These are phyloP conservation scores for Pistacia integerrima DNA, from an alignment of 345 rosid species.

Conservation along the genomic window DNA sequence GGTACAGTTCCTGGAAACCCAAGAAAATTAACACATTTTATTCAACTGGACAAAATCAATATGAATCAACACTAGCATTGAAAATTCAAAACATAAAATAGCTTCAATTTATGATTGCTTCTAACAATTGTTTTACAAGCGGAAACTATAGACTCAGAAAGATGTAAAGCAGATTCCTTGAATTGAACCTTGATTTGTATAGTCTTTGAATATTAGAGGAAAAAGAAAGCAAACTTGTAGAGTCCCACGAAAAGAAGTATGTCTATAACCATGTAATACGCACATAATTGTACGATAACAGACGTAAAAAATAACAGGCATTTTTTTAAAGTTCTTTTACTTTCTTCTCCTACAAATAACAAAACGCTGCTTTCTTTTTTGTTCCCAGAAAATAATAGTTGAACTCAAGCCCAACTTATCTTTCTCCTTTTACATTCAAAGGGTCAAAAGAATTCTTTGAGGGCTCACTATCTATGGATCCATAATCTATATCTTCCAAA, in stretches of 20 bases:
- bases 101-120: background rate
- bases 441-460: no score
- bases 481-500: no score
- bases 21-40: background rate
- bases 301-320: background rate
- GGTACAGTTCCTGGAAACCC: slow-evolving; percentile 65
- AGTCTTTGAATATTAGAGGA: background rate
- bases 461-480: no score
- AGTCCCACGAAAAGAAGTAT: background rate
- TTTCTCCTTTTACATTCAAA: no score
- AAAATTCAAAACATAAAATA: background rate
- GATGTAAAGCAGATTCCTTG: background rate
- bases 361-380: no score
- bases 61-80: background rate
- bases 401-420: no score
- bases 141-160: background rate
- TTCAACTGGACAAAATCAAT: slow-evolving; percentile 1
- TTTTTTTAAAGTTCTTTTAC: no score
- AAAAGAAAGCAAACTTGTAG: no score
- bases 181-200: background rate
- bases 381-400: no score
- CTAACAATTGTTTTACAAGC: background rate
- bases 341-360: no score
- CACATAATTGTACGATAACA: no score
- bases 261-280: background rate